Evolutionary conservation across 371 early-diverging fungal genomes (phyloP).

Genomic region (Mucor irregularis): DNA sequence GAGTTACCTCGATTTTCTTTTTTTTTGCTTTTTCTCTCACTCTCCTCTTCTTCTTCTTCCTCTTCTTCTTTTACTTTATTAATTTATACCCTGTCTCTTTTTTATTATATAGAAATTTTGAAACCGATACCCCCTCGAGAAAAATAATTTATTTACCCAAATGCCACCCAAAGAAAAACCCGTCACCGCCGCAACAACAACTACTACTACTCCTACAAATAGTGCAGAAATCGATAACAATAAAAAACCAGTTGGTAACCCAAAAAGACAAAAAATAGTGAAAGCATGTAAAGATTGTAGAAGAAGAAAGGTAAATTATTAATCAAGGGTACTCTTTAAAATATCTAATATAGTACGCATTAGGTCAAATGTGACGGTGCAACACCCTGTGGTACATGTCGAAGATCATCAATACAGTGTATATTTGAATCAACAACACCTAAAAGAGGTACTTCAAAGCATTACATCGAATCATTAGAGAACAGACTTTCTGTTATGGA

Average conservation of each 20-base stretch:
- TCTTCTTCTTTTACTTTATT: background rate
- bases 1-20: background rate
- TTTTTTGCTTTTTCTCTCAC: background rate
- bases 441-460: conserved; percentile 28
- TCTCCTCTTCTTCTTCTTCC: conserved; percentile 1
- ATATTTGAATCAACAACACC: conserved; percentile 30
- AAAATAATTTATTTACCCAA: too few relatives aligned
- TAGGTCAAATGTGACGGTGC: conserved; percentile 36
- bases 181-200: too few relatives aligned
- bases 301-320: conserved; percentile 23
- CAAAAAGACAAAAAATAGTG: conserved; percentile 29
- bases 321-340: background rate
- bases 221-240: background rate
- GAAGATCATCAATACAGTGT: conserved; percentile 27
- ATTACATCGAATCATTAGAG: conserved; percentile 30
- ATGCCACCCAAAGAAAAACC: conserved; percentile 19
- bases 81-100: conserved; percentile 2
- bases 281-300: conserved; percentile 34
- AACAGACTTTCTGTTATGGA: conserved; percentile 24
- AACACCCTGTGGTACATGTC: conserved; percentile 27
- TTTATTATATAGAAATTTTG: background rate
- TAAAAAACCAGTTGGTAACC: conserved; percentile 7
- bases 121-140: background rate
- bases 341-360: background rate
- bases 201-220: too few relatives aligned